These are phyloP conservation scores for Exutisphaerella laricina DNA, from an alignment of 2,329 filamentous ascomycete genomes.

Conservation along the genomic window DNA sequence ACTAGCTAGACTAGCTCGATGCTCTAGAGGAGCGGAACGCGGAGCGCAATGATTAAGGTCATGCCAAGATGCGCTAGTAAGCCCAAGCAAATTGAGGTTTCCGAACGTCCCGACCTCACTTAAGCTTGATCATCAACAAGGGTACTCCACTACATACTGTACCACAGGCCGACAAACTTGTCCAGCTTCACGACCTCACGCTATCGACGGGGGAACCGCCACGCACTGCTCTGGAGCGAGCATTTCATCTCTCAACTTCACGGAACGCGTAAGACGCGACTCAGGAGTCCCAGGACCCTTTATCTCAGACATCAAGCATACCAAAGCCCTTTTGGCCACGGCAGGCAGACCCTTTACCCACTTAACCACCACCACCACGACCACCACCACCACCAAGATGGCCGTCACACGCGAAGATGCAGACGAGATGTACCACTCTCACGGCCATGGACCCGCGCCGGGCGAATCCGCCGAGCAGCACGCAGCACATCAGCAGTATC, in stretches of 20 bases:
- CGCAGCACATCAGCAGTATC: constrained; percentile 21
- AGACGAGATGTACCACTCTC: constrained; percentile 11
- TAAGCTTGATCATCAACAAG: constrained; percentile 2
- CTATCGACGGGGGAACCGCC: too few relatives aligned
- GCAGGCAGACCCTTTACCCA: constrained; percentile 2
- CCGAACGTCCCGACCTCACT: neutral
- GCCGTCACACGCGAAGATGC: constrained; percentile 15
- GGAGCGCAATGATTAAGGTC: too few relatives aligned
- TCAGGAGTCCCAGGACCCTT: neutral
- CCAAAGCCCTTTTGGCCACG: neutral
- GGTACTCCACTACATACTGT: too few relatives aligned
- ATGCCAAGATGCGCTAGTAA: too few relatives aligned
- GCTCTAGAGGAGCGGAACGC: neutral
- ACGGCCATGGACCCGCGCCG: constrained; percentile 18
- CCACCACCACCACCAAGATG: constrained; percentile 8
- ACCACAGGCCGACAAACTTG: too few relatives aligned
- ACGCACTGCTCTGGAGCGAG: too few relatives aligned
- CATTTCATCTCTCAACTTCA: too few relatives aligned
- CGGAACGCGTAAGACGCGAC: neutral
- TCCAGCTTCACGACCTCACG: neutral
- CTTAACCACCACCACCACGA: too few relatives aligned
- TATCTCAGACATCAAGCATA: neutral
- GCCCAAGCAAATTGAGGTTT: too few relatives aligned
- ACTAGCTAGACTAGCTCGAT: neutral
- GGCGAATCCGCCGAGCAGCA: constrained; percentile 30